Base-by-base conservation (phyloP, 2,329 filamentous ascomycete species). In the Chaetomiaceae sp. region DNA sequence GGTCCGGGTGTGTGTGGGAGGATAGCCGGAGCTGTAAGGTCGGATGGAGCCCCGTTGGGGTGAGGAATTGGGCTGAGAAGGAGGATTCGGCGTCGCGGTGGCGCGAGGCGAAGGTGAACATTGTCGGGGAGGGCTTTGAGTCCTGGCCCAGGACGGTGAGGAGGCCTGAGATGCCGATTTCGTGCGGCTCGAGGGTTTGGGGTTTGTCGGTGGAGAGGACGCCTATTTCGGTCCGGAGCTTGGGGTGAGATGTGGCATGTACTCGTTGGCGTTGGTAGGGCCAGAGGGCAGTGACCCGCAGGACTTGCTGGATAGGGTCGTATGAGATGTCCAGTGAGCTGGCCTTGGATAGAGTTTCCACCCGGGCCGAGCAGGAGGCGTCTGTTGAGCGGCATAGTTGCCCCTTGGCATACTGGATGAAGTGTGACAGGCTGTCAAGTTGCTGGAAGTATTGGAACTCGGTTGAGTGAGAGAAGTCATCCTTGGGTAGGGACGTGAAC, bases 101-200 rank as follows among this genome's bases (percentile, higher is more conserved):
- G 0, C 91, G 84, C 3, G 89, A 84, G 2, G 89, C 85, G 60
- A 95, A 94, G 39, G 88, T 83, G 73, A 97, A 96, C 42, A 92
- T 75, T 0, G 89, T 88, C 2, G 88, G 80, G 36, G 87, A 87
- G 11, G 89, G 83, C 59, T 84, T 82, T 36, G 77, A 76, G 63
- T 91, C 82, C 63, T 91, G 81, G 20, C 89, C 89, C 0, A 96
- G 72, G 3, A 95, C 87, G 0, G 84, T 86, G 47, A 96, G 73
- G 51, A 91, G 80, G 3, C 92, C 92, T 5, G 85, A 84, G 36
- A 96, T 77, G 34, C 86, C 87, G 12, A 96, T 71, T 60, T 96
- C 89, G 67, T 91, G 82, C 0, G 81, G 73, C 54, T 89, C 83
- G 14, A 81, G 74, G 22, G 73, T 75, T 5, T 74, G 70, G 14